Conservation (phyloP, 371 early-diverging fungal species). For the Capillidium rhysosporum region DNA sequence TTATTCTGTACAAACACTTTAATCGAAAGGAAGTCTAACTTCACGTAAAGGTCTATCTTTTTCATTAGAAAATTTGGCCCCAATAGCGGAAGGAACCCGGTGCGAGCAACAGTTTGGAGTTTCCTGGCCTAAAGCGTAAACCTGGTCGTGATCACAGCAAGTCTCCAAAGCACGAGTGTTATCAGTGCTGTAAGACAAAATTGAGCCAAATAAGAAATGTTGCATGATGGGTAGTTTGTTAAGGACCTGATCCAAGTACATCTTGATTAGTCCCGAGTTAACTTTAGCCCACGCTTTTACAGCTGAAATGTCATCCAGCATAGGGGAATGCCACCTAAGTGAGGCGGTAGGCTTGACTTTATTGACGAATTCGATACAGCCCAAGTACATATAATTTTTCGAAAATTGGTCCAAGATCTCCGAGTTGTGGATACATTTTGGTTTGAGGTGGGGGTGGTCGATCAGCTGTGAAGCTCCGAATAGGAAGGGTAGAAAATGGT, state of each 20-base stretch:
- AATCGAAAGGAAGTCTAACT: conserved; percentile 3
- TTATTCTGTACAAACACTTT: no score
- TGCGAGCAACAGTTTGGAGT: conserved; percentile 88
- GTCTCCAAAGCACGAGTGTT: conserved; percentile 16
- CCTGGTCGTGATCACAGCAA: conserved; percentile 34
- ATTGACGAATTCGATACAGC: conserved; percentile 78
- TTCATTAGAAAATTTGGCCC: conserved; percentile 32
- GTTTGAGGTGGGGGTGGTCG: conserved; percentile 60
- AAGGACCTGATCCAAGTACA: conserved; percentile 96
- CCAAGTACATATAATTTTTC: conserved; percentile 78
- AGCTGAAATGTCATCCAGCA: conserved; percentile 89
- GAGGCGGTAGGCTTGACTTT: conserved; percentile 32
- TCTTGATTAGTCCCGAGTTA: conserved; percentile 89
- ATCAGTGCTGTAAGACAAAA: conserved; percentile 35
- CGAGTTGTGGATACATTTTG: conserved; percentile 66
- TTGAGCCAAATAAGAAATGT: conserved; percentile 88
- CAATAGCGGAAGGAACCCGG: conserved; percentile 83
- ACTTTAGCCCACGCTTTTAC: conserved; percentile 86
- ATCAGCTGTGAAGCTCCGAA: conserved; percentile 75
- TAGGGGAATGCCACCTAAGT: conserved; percentile 76
- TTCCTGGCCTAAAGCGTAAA: conserved; percentile 85
- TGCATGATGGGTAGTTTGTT: conserved; percentile 96
- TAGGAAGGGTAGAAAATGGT: conserved; percentile 92
- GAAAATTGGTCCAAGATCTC: conserved; percentile 70
- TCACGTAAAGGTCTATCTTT: background rate